Evolutionary conservation across 768 basidiomycete genomes (phyloP).

Genomic region (Lentinula sp.): DNA sequence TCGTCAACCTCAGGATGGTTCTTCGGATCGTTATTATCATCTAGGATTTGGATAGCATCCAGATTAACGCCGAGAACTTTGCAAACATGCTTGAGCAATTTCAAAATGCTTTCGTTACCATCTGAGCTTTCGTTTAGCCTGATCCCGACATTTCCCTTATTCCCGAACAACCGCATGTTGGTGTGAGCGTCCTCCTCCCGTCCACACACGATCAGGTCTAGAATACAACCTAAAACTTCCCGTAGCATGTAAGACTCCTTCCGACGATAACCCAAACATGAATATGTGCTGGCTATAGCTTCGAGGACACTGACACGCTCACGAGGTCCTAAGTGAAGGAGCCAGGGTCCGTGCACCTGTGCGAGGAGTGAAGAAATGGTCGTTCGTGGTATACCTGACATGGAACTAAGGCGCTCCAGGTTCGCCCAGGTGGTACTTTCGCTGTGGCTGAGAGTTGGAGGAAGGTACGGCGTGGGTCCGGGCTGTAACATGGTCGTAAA

Average conservation of each 20-base stretch:
- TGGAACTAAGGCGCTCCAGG: slow-evolving; percentile 58
- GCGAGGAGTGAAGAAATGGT: slow-evolving; percentile 61
- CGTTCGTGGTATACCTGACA: slow-evolving; percentile 67
- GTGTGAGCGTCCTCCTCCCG: slow-evolving; percentile 63
- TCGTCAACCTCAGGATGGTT: slow-evolving; percentile 33
- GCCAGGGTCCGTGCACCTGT: slow-evolving; percentile 82
- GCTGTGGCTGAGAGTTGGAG: slow-evolving; percentile 48
- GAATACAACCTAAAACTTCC: slow-evolving; percentile 77
- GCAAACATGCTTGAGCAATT: slow-evolving; percentile 68
- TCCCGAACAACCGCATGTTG: slow-evolving; percentile 25
- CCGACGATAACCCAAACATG: slow-evolving; percentile 75
- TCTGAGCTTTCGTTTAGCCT: slow-evolving; percentile 67
- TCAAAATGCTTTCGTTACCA: slow-evolving; percentile 80
- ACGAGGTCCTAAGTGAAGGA: slow-evolving; percentile 70
- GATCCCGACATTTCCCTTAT: slow-evolving; percentile 58
- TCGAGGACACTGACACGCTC: slow-evolving; percentile 72
- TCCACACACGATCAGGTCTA: slow-evolving; percentile 84
- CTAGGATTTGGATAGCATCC: slow-evolving; percentile 55
- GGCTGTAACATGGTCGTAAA: slow-evolving; percentile 71
- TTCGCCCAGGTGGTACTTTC: slow-evolving; percentile 40
- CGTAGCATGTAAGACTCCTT: slow-evolving; percentile 86
- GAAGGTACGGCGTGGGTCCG: slow-evolving; percentile 50
- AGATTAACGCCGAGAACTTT: slow-evolving; percentile 79
- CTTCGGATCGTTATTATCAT: slow-evolving; percentile 15
- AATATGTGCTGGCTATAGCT: slow-evolving; percentile 67